Base-by-base conservation (phyloP, 2,329 filamentous ascomycete species). In the Trichoderma asperellum region DNA sequence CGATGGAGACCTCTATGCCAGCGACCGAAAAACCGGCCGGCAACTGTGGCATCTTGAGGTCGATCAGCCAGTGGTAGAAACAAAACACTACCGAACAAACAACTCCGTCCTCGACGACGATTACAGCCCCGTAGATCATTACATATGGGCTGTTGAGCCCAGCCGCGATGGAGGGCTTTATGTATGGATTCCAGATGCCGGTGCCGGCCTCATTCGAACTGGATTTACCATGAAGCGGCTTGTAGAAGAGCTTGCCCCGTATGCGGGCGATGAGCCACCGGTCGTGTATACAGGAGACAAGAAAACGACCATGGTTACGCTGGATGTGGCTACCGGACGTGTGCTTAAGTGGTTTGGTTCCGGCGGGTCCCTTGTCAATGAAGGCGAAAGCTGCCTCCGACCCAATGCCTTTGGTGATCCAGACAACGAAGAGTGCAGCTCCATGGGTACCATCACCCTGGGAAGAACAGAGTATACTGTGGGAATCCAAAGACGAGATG, bases 121-220 rank as follows among this genome's bases (percentile, higher is more conserved):
- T 77, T 86, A 87, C 74, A 84, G 86, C 58, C 81, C 89, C 29
- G 89, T 96, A 73, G 93, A 97, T 75, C 92, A 97, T 76, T 96
- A 94, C 75, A 84, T 97, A 58, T 99, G 96, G 93, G 94, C 97
- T 68, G 92, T 99, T 66, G 96, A 98, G 80, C 96, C 96, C 16
- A 95, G 87, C 73, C 89, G 91, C 73, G 92, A 97, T 78, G 96
- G 96, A 4, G 90, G 88, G 74, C 86, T 99, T 52, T 98, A 96
- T 77, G 87, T 97, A 63, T 96, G 96, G 85, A 88, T 90, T 29
- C 93, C 94, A 1, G 83, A 84, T 59, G 75, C 85, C 72, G 79
- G 86, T 74, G 77, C 84, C 71, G 87, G 89, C 40, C 83, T 94
- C 68, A 84, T 90, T 76, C 87, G 86, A 72, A 89, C 92, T 27